A percentile compares a stretch with the other conserved stretches of the same genome.
These are phyloP conservation scores for Rubus idaeus DNA, from an alignment of 306 rosid species.

Conservation along the genomic window DNA sequence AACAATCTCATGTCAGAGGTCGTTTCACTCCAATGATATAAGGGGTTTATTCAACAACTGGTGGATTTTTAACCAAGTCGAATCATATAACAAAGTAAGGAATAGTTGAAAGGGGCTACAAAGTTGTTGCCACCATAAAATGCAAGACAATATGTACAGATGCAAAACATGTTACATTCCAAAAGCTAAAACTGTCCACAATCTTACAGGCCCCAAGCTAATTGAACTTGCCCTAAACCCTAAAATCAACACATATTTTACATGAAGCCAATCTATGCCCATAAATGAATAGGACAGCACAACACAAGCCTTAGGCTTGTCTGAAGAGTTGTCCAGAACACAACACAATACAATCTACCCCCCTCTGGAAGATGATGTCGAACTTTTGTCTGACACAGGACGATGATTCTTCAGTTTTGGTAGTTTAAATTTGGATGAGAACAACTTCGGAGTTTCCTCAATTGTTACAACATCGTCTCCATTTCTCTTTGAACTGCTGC, in stretches of 20 bases:
- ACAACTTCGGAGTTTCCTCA: slow-evolving; percentile 53
- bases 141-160: not conserved
- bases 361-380: not conserved
- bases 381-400: slow-evolving; percentile 6
- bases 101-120: not conserved
- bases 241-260: slow-evolving; percentile 33
- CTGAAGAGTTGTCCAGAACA: not conserved
- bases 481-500: slow-evolving; percentile 59
- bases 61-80: not conserved
- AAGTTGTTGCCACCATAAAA: not conserved
- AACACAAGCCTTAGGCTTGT: not conserved
- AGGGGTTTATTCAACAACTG: not conserved
- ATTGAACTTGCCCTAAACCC: slow-evolving; percentile 11
- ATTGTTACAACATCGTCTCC: slow-evolving; percentile 22
- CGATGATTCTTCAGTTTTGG: slow-evolving; percentile 70
- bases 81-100: not conserved
- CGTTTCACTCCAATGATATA: not conserved
- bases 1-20: not conserved
- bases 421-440: slow-evolving; percentile 70
- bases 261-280: slow-evolving; percentile 20
- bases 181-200: not conserved
- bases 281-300: not conserved
- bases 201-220: not conserved
- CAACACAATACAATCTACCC: slow-evolving; percentile 3
- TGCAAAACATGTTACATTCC: not conserved